A percentile compares a stretch with the other conserved stretches of the same genome.
Conservation (phyloP, 148 eudicot genomes). For the Rhododendron simsii region DNA sequence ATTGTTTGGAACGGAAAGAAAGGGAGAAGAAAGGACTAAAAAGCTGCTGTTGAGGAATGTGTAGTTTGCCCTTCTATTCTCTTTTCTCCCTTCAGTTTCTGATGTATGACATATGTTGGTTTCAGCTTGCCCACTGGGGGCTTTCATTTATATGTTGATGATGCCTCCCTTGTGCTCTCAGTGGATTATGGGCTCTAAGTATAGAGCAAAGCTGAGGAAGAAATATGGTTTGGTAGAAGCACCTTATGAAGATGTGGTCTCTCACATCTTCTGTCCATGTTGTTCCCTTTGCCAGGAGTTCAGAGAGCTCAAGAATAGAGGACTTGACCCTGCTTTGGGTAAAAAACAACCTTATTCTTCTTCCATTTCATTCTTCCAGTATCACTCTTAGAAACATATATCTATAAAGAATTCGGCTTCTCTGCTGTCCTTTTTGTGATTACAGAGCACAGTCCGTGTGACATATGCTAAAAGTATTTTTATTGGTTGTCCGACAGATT, state of each 20-base stretch:
- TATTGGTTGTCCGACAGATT: too few species aligned
- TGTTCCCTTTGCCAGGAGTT: conserved; percentile 1
- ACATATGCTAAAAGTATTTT: not conserved
- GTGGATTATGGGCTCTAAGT: not conserved
- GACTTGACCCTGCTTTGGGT: not conserved
- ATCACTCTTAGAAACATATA: not conserved
- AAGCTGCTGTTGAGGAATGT: not conserved
- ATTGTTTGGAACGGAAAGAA: not conserved
- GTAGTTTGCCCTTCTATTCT: not conserved
- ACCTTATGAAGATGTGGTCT: not conserved
- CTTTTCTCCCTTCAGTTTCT: not conserved
- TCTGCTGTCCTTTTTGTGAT: not conserved
- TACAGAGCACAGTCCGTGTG: not conserved
- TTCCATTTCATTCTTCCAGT: not conserved
- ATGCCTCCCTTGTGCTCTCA: conserved; percentile 6
- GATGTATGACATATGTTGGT: not conserved
- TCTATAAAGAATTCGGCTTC: not conserved
- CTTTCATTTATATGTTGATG: not conserved
- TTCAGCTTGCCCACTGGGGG: not conserved
- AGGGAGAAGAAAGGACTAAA: not conserved
- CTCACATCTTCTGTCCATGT: not conserved
- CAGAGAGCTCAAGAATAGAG: conserved; percentile 1
- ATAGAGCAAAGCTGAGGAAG: conserved; percentile 4
- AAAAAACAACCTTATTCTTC: not conserved
- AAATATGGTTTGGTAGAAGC: not conserved